These are phyloP conservation scores for Eucalyptus curtisii DNA, from an alignment of 345 rosid genomes.

Conservation along the genomic window DNA sequence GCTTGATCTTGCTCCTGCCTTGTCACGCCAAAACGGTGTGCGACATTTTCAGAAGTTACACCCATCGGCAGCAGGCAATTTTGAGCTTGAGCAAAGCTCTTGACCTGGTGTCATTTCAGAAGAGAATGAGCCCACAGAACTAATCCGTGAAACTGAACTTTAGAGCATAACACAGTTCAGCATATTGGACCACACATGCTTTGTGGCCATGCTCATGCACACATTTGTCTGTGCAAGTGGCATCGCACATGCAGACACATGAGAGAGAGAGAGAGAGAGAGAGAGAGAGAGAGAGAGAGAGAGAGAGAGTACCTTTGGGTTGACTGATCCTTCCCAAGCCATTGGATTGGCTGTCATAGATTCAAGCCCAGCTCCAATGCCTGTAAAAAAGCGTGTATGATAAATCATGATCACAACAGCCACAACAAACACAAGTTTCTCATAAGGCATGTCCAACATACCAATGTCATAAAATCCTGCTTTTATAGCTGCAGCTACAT, in stretches of 20 bases:
- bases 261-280: background rate
- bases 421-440: background rate
- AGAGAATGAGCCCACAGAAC: background rate
- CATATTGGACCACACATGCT: background rate
- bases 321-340: slow-evolving; percentile 81
- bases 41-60: slow-evolving; percentile 89
- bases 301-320: slow-evolving; percentile 49
- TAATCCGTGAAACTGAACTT: background rate
- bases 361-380: slow-evolving; percentile 97
- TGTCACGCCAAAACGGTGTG: slow-evolving; percentile 72
- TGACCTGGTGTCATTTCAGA: slow-evolving; percentile 25
- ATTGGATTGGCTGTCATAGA: slow-evolving; percentile 80
- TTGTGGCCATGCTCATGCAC: background rate
- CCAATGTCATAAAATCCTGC: slow-evolving; percentile 97
- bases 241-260: background rate
- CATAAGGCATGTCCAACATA: background rate
- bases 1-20: slow-evolving; percentile 98
- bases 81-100: slow-evolving; percentile 63
- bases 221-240: background rate
- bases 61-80: slow-evolving; percentile 98
- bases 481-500: slow-evolving; percentile 90
- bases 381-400: slow-evolving; percentile 10
- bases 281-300: background rate
- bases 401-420: background rate
- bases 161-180: background rate